Evolutionary conservation across 78 protist species (phyloP).

Genomic region (slime mould (Dictyostelium discoideum)): dicty_2.7 NC_007091.3:2412501-2413000

Average conservation of each 20-base stretch:
- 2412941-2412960: constrained; percentile 73
- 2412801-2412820: constrained; percentile 81
- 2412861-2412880: constrained; percentile 82
- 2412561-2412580: constrained; percentile 70
- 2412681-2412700: constrained; percentile 74
- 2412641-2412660: constrained; percentile 81
- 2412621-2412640: constrained; percentile 91
- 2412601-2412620: constrained; percentile 91
- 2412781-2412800: constrained; percentile 83
- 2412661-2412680: constrained; percentile 79
- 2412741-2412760: constrained; percentile 77
- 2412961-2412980: constrained; percentile 79
- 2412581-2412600: constrained; percentile 91
- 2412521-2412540: constrained; percentile 83
- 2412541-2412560: constrained; percentile 70
- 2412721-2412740: constrained; percentile 86
- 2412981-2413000: constrained; percentile 78
- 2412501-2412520: constrained; percentile 87
- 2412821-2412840: constrained; percentile 83
- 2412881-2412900: constrained; percentile 78
- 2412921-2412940: constrained; percentile 66
- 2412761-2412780: constrained; percentile 84
- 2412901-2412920: constrained; percentile 60
- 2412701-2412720: constrained; percentile 77
- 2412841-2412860: constrained; percentile 80